Base-by-base conservation (phyloP, 1,284 basidiomycete species). In the Ganoderma boninense region DNA sequence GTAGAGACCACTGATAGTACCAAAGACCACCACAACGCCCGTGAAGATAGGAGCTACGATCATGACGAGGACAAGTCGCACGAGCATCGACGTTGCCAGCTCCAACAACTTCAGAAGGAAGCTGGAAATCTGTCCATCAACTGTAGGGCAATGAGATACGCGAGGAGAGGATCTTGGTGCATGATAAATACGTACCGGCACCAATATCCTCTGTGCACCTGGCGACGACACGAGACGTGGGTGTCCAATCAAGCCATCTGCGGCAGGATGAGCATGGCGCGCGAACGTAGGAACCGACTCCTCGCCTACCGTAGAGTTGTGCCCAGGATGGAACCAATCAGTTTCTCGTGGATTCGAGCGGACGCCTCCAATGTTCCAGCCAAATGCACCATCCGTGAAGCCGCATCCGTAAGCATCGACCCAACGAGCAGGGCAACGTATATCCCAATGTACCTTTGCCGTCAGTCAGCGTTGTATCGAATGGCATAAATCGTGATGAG, bases 141-240 rank as follows among this genome's bases (percentile, higher is more conserved):
- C 77, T 77, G 57, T 10, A 20, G 26, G 6, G 56, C 42, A 32
- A 44, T 26, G 20, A 40, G 35, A 8, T 1, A 6, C 16, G 6
- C 7, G 29, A n/a, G 11, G n/a, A 13, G n/a, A n/a, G n/a, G n/a
- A n/a, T 35, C 20, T 10, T 32, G 23, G 44, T 13, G 62, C n/a
- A 35, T 8, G 13, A 23, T 20, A 43, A 59, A n/a, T 23, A 65
- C 70, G 56, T 62, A 79, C 78, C 79, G 65, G 78, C 82, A 77
- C 78, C 77, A n/a, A 88, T 87, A 73, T 89, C 88, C 65, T 87
- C 86, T 2, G 87, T 87, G 76, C 87, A 87, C 60, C 88, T 81
- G 59, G 84, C 79, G 68, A 88, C 84, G 74, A 89, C 83, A 40
- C 87, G 82, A 16, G 87, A 86, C 1, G 84, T 82, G 0, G 89